Percentiles rank a stretch among this genome's conserved stretches.
Conservation (phyloP, 2,329 filamentous ascomycete species). For the Colletotrichum higginsianum region DNA sequence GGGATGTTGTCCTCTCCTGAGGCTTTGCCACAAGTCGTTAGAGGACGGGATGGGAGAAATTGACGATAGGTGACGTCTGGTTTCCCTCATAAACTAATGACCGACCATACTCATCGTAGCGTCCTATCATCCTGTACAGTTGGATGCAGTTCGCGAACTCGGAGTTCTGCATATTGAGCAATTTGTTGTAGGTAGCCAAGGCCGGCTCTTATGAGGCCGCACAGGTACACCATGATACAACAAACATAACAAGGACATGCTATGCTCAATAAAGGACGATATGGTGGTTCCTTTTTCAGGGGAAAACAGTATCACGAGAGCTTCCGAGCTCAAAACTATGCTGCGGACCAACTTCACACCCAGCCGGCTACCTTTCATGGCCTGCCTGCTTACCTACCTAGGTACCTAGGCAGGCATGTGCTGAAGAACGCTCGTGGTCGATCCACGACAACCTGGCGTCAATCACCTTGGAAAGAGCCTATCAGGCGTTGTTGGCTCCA, state of each 20-base stretch:
- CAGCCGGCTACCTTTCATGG: too few species aligned
- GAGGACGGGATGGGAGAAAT: neutral
- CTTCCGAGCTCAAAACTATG: too few species aligned
- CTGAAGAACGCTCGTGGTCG: constrained; percentile 7
- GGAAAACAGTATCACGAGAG: too few species aligned
- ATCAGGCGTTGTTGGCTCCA: neutral
- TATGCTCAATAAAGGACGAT: too few species aligned
- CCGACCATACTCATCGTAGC: neutral
- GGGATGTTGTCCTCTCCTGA: neutral
- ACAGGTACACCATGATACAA: too few species aligned
- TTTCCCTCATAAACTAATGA: neutral
- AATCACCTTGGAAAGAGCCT: constrained; percentile 3
- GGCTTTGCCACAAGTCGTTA: neutral
- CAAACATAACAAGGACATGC: too few species aligned
- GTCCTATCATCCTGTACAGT: neutral
- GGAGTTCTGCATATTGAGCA: neutral
- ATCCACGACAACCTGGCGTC: constrained; percentile 9
- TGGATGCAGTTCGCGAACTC: neutral
- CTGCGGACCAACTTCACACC: too few species aligned
- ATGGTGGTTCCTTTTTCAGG: too few species aligned
- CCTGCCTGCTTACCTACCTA: neutral
- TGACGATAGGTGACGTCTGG: neutral
- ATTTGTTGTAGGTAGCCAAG: neutral
- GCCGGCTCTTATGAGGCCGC: too few species aligned
- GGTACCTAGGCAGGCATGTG: neutral